phyloP scores from a whole-genome alignment of 1,284 basidiomycete species.

The Violaceomyces palustris region DNA sequence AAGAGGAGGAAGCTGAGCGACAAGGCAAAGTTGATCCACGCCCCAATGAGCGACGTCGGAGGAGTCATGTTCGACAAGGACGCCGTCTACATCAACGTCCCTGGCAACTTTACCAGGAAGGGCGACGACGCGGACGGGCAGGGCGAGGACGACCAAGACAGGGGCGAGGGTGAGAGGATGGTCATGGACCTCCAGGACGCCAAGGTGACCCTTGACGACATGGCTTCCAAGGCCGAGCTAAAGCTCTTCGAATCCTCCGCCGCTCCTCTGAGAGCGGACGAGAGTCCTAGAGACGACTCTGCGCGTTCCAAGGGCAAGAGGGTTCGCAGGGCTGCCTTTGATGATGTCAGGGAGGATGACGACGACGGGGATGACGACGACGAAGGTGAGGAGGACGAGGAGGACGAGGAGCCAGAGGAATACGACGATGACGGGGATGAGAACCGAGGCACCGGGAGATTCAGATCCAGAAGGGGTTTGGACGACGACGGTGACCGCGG shows the following conservation, averaged over 20 bases:
- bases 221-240: slow-evolving; percentile 74
- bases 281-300: slow-evolving; percentile 2
- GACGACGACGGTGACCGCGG: slow-evolving; percentile 9
- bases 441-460: too few relatives aligned
- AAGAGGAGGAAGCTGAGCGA: slow-evolving; percentile 88
- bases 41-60: slow-evolving; percentile 97
- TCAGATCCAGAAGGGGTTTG: too few relatives aligned
- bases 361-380: slow-evolving; percentile 44
- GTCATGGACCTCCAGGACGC: slow-evolving; percentile 93
- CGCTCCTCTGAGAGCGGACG: slow-evolving; percentile 14
- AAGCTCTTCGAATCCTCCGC: slow-evolving; percentile 75
- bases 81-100: slow-evolving; percentile 95
- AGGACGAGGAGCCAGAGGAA: slow-evolving; percentile 36
- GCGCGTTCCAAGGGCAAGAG: slow-evolving; percentile 13
- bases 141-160: slow-evolving; percentile 56
- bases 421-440: slow-evolving; percentile 34
- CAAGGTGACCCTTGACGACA: slow-evolving; percentile 73
- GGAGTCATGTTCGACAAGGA: slow-evolving; percentile 98
- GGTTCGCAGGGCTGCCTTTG: slow-evolving; percentile 40
- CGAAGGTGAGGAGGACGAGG: slow-evolving; percentile 34
- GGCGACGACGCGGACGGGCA: slow-evolving; percentile 57
- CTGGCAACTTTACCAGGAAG: slow-evolving; percentile 74
- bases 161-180: slow-evolving; percentile 91
- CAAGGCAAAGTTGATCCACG: slow-evolving; percentile 90
- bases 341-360: slow-evolving; percentile 47